These are phyloP conservation scores for Linnemannia zychae DNA, from an alignment of 192 early-diverging fungal species.

Conservation along the genomic window DNA sequence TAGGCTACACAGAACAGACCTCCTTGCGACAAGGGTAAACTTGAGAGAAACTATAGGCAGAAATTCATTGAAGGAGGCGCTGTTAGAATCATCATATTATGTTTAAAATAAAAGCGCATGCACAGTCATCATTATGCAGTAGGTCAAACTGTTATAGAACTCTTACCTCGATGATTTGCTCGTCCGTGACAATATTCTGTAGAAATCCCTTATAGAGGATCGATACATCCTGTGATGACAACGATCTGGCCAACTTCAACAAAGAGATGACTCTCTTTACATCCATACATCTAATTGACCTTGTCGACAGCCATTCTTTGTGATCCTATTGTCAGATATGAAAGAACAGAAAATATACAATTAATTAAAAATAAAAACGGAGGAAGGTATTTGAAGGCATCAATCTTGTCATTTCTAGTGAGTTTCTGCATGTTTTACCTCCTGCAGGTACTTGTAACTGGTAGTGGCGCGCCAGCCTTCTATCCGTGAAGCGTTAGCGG, in stretches of 20 bases:
- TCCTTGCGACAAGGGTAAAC: slow-evolving; percentile 83
- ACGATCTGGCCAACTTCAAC: slow-evolving; percentile 61
- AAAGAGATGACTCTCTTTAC: slow-evolving; percentile 76
- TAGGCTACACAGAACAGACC: slow-evolving; percentile 84
- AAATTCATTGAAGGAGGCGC: slow-evolving; percentile 20
- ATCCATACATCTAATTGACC: slow-evolving; percentile 77
- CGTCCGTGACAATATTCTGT: slow-evolving; percentile 75
- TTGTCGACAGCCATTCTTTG: slow-evolving; percentile 63
- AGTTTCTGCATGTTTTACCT: slow-evolving; percentile 54
- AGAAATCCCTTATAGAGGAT: slow-evolving; percentile 79
- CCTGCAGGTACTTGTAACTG: slow-evolving; percentile 77
- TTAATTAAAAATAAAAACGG: slow-evolving; percentile 15
- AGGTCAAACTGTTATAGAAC: too few relatives aligned
- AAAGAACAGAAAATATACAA: not conserved
- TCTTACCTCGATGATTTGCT: slow-evolving; percentile 83
- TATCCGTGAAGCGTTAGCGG: slow-evolving; percentile 80
- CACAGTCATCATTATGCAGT: too few relatives aligned
- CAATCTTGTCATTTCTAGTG: not conserved
- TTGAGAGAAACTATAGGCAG: slow-evolving; percentile 71
- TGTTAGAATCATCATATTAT: too few relatives aligned
- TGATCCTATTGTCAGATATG: slow-evolving; percentile 67
- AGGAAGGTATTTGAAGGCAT: not conserved
- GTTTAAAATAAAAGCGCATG: too few relatives aligned
- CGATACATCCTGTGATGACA: slow-evolving; percentile 73
- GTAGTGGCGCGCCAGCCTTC: slow-evolving; percentile 90